phyloP scores from a whole-genome alignment of 2,329 filamentous ascomycete genomes.

The Fusarium continuum region DNA sequence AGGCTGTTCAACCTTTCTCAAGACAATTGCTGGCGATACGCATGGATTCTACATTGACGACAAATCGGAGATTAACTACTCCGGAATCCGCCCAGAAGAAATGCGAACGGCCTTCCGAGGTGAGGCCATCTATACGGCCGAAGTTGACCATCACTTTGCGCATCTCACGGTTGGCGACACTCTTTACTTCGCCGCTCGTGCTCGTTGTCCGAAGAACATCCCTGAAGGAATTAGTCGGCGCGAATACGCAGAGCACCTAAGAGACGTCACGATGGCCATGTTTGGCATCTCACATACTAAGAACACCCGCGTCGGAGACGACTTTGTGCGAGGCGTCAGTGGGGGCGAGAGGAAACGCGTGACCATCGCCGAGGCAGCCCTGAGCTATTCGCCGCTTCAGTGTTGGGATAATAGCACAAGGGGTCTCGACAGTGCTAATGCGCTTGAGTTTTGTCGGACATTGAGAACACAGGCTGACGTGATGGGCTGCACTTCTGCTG shows the following conservation, averaged over 20 bases:
- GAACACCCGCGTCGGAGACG: constrained; percentile 76
- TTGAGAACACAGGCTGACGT: constrained; percentile 69
- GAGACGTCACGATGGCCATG: constrained; percentile 76
- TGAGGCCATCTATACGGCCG: constrained; percentile 84
- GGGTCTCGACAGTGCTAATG: constrained; percentile 71
- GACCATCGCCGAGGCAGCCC: constrained; percentile 48
- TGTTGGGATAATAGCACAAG: constrained; percentile 77
- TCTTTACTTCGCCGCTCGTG: constrained; percentile 75
- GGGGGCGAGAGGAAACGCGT: constrained; percentile 62
- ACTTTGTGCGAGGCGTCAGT: constrained; percentile 67
- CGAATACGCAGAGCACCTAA: constrained; percentile 66
- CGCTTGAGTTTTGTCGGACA: constrained; percentile 71
- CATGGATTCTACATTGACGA: constrained; percentile 77
- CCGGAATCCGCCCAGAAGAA: constrained; percentile 68
- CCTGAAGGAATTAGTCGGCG: constrained; percentile 63
- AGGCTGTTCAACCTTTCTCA: constrained; percentile 82
- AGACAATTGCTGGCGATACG: constrained; percentile 81
- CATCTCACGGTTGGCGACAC: constrained; percentile 79
- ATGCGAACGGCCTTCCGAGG: constrained; percentile 80
- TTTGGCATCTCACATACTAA: constrained; percentile 75
- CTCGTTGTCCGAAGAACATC: constrained; percentile 68
- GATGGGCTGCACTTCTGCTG: constrained; percentile 64
- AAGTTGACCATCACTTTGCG: constrained; percentile 82
- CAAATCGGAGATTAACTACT: constrained; percentile 78
- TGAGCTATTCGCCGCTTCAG: constrained; percentile 60